Evolutionary conservation across 2,329 filamentous ascomycete species (phyloP), one percentile per base, ranked within the genome.

Genomic region (Onygena corvina): DNA sequence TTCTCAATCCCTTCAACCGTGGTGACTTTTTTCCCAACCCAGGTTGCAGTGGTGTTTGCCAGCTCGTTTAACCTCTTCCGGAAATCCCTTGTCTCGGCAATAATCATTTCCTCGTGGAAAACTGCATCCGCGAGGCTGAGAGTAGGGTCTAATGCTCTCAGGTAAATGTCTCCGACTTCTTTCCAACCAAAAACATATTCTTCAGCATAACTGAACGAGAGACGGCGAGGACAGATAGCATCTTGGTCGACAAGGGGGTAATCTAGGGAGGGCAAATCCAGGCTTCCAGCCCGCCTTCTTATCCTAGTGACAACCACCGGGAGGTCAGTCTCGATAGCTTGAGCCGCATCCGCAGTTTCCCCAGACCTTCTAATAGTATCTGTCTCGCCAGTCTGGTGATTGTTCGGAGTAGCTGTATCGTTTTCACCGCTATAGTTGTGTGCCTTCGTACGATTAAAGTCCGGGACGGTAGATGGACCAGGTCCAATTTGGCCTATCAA

Each of bases 1-100:
- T 75, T 69, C 51, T 88, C 80, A 5, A 93, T 71, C 79, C 77
- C 56, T 27, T 72, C 67, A 11, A 73, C 68, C 2, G 65, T 60
- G 20, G 58, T 56, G 20, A 73, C 66, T 48, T 70, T 65, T 18
- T 59, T 58, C 52, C 69, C 65, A 8, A 70, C 68, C 66, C 68
- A 73, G 3, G 64, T 64, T 27, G 67, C 62, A 4, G 66, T 67
- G 23, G 55, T 56, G 36, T 62, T 57, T 38, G 62, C 62, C 21
- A 73, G 52, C 12, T 63, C 59, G 4, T 64, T 56, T 34, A 72
- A 67, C 7, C 61, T 60, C 16, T 59, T 59, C 31, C 59, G 59
- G 52, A 66, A 64, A 9, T 61, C 60, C 14, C 60, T 61, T 16
- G 61, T 61, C 45, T 70, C 65, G 2, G 63, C 62, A 4, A 60